Percentiles rank a stretch among this genome's conserved stretches.
Conservation (phyloP, 2,329 filamentous ascomycete species). For the Beauveria asiatica region DNA sequence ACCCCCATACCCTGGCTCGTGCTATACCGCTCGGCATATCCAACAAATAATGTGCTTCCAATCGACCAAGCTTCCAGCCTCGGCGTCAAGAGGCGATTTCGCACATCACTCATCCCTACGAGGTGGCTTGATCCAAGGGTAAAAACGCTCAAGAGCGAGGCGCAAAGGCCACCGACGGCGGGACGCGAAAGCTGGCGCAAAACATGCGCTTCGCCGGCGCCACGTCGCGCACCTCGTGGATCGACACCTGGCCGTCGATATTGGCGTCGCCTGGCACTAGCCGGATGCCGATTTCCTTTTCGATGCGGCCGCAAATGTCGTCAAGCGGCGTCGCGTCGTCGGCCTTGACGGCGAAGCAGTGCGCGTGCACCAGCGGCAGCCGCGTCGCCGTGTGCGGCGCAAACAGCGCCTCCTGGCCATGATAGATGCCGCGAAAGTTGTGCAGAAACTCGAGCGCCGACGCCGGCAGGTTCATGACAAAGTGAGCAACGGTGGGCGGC, state of each 20-base stretch:
- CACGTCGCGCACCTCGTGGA: slow-evolving; percentile 74
- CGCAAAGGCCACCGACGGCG: slow-evolving; percentile 72
- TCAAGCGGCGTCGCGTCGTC: slow-evolving; percentile 60
- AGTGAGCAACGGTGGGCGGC: slow-evolving; percentile 78
- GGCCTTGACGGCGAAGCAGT: slow-evolving; percentile 83
- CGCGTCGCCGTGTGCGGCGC: slow-evolving; percentile 45
- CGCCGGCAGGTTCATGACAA: slow-evolving; percentile 95
- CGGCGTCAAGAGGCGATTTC: too few relatives aligned
- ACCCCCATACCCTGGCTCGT: neutral
- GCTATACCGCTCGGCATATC: neutral
- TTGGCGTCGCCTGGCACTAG: slow-evolving; percentile 36
- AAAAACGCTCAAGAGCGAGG: slow-evolving; percentile 17
- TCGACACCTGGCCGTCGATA: slow-evolving; percentile 40
- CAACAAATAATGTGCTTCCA: neutral
- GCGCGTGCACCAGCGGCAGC: slow-evolving; percentile 82
- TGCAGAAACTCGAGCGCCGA: slow-evolving; percentile 76
- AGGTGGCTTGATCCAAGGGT: too few relatives aligned
- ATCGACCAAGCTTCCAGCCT: too few relatives aligned
- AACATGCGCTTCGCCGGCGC: slow-evolving; percentile 95
- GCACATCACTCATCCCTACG: too few relatives aligned
- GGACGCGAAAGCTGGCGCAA: slow-evolving; percentile 85
- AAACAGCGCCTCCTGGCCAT: slow-evolving; percentile 60
- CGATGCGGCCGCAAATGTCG: slow-evolving; percentile 35
- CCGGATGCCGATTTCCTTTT: slow-evolving; percentile 31
- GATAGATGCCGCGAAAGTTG: slow-evolving; percentile 62